Evolutionary conservation across 1,139 yeast genomes (phyloP).

Genomic region (Debaryomyces sp.): DNA sequence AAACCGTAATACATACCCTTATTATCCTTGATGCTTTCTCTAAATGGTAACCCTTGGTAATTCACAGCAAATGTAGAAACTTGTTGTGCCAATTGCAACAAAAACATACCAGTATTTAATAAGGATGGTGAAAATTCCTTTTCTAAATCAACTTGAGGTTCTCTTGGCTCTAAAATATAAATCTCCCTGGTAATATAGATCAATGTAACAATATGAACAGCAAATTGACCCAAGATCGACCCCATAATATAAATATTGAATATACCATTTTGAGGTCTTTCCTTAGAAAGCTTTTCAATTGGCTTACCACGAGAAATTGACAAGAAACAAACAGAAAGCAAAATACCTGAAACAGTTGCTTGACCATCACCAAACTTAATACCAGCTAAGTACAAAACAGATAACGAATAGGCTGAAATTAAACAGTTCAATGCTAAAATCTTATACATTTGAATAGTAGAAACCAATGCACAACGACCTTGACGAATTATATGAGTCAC

Average conservation of each 20-base stretch:
- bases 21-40: constrained; percentile 86
- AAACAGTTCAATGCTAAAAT: constrained; percentile 95
- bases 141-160: constrained; percentile 84
- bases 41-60: constrained; percentile 96
- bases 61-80: constrained; percentile 97
- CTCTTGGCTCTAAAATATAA: constrained; percentile 88
- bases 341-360: constrained; percentile 89
- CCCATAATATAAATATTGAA: constrained; percentile 97
- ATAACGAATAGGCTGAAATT: constrained; percentile 93
- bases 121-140: constrained; percentile 86
- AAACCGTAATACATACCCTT: constrained; percentile 97
- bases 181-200: constrained; percentile 82
- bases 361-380: constrained; percentile 98
- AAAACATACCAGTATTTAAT: constrained; percentile 93
- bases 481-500: constrained; percentile 95
- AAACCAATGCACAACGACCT: constrained; percentile 97
- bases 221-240: constrained; percentile 94
- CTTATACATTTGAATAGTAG: constrained; percentile 98
- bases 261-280: constrained; percentile 97
- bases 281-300: constrained; percentile 82
- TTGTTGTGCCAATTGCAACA: constrained; percentile 93
- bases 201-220: constrained; percentile 85
- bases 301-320: constrained; percentile 95
- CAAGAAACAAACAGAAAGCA: constrained; percentile 91
- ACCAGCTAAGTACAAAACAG: constrained; percentile 94